phyloP scores from a whole-genome alignment of 1,139 yeast species.

The Sugiyamaella neomexicana region DNA sequence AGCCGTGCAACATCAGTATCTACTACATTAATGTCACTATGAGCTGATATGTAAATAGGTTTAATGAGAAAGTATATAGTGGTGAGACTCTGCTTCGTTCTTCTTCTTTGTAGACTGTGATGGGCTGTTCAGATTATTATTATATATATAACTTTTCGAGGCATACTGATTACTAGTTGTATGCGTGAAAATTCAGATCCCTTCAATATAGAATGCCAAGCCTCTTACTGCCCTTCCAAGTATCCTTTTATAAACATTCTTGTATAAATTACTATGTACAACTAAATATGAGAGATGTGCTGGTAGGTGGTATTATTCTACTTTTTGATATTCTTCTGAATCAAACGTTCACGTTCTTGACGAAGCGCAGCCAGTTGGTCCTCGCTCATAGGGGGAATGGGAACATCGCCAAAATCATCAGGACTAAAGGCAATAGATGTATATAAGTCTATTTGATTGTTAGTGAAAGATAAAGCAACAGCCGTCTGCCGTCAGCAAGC shows the following conservation, averaged over 20 bases:
- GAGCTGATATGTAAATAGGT: too few relatives aligned
- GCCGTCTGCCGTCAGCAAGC: too few relatives aligned
- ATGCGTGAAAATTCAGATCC: too few relatives aligned
- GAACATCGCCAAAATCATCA: slow-evolving; percentile 88
- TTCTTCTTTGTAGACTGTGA: too few relatives aligned
- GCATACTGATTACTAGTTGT: too few relatives aligned
- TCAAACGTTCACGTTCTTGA: slow-evolving; percentile 28
- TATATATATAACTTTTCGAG: too few relatives aligned
- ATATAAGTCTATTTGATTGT: slow-evolving; percentile 10
- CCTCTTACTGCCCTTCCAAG: too few relatives aligned
- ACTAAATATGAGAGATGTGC: neutral
- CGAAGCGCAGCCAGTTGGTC: slow-evolving; percentile 66
- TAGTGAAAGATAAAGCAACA: neutral
- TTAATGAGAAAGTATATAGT: too few relatives aligned
- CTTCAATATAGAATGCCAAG: too few relatives aligned
- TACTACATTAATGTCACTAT: too few relatives aligned
- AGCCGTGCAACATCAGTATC: neutral
- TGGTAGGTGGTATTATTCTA: neutral
- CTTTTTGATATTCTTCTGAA: slow-evolving; percentile 18
- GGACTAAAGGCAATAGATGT: slow-evolving; percentile 52
- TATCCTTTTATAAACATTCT: neutral
- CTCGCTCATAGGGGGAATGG: slow-evolving; percentile 87
- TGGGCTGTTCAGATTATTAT: too few relatives aligned
- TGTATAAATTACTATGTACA: slow-evolving; percentile 15
- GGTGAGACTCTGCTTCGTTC: too few relatives aligned